Base-by-base conservation (phyloP, 495 filamentous ascomycete species). In the Hypoxylon perforatum region DNA sequence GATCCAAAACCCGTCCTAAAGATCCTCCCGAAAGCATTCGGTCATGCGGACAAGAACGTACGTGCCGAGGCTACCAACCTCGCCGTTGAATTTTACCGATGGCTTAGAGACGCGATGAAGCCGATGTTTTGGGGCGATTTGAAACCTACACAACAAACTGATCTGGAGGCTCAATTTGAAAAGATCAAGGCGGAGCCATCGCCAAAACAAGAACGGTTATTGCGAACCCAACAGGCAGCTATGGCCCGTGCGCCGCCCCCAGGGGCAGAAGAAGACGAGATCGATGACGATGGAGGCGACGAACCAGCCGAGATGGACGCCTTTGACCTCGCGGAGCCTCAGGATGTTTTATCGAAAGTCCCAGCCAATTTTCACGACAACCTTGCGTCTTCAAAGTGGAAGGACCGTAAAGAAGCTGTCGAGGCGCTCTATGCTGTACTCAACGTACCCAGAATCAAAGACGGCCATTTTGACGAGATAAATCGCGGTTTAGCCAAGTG, bases 11-110 rank as follows among this genome's bases (percentile, higher is more conserved):
- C 92, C 0, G 88, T 93, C n/a, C 82, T 99, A 38, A 99, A 98
- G 73, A 78, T 85, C 9, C 80, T 99, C 9, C 94, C 96, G 0
- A 97, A 96, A 74, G 89, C 89, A 17, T 99, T 97, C 67, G 91
- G 92, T 12, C 95, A 98, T 76, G 94, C 96, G 4, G 96, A 99
- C 83, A 99, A 99, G 77, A 98, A 97, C 74, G 96, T 99, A 12
- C 90, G 96, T 71, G 93, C 94, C 1, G 96, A 98, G 77, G 92
- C 92, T 23, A 94, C 95, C 49, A 93, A 90, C 65, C 82, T 99
- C 25, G 90, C 93, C 0, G 94, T 97, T 49, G 96, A 98, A 70
- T 86, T 99, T 44, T 99, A 98, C 77, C 84, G 96, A 75, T 99
- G 96, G 96, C 84, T 99, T 28, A 90, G 92, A 61, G 96, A 99